Base-by-base conservation (phyloP, 139 green algal species). In the Coelastrella sp. region DNA sequence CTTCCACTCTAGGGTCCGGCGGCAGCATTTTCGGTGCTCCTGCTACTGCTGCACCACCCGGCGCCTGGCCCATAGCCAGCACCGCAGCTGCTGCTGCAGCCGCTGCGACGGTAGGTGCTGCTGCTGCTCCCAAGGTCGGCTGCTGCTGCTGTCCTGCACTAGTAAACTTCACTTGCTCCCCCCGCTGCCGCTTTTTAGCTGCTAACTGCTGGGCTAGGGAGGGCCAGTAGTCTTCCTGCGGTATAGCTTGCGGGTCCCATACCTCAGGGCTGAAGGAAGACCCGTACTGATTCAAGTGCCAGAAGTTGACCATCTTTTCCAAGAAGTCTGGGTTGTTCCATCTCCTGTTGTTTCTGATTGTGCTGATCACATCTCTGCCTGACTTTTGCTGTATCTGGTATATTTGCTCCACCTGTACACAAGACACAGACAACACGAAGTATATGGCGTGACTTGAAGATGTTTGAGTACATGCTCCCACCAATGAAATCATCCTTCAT, bases 311-410 rank as follows among this genome's bases (percentile, higher is more conserved):
- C 90, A 95, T 96, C 87, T 97, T 95, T 16, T 94, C 79, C 83
- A 98, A 91, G 68, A 98, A 97, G 78, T 95, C 88, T 3, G 96
- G 96, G 90, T 98, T 98, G 57, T 94, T 88, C 80, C 96, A 98
- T 7, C 77, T 77, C 6, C 89, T 81, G 8, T 82, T 77, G 8
- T 80, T 83, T 4, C 71, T 58, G 59, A 94, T 71, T 75, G 88
- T 68, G 7, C 7, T 13, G 47, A 86, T 88, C 4, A 94, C 19
- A 14, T 59, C 71, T 10, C 22, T 59, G 14, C 75, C 80, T 64
- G 54, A 59, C 5, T 58, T 58, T 16, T 57, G 7, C 74, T 80
- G 74, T 6, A 13, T 58, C 13, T 80, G 13, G 3, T 58, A 8
- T 17, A 80, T 19, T 14, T 80, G 16, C 14, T 80, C 74, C n/a